phyloP scores from a whole-genome alignment of 83 land plant genomes.

The Larix sibirica region DNA sequence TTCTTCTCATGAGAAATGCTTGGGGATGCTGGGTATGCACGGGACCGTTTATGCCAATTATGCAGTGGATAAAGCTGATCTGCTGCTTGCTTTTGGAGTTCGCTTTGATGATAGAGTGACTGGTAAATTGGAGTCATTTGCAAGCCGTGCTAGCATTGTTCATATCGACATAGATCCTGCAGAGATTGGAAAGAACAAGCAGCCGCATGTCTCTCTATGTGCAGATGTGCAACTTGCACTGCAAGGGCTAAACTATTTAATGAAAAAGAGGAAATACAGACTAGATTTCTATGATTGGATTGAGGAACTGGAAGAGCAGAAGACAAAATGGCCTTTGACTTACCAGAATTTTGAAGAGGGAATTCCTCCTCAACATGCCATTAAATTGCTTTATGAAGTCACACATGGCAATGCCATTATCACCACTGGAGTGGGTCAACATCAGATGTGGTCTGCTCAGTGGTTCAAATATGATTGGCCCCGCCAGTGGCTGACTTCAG shows the following conservation, averaged over 20 bases:
- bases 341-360: slow-evolving; percentile 58
- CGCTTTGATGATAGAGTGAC: slow-evolving; percentile 87
- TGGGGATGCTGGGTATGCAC: slow-evolving; percentile 87
- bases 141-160: slow-evolving; percentile 82
- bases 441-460: slow-evolving; percentile 97
- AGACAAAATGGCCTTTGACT: slow-evolving; percentile 58
- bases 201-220: slow-evolving; percentile 83
- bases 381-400: slow-evolving; percentile 65
- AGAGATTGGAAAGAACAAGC: slow-evolving; percentile 92
- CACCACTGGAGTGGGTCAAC: slow-evolving; percentile 90
- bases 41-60: slow-evolving; percentile 92
- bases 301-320: slow-evolving; percentile 65
- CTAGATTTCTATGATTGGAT: slow-evolving; percentile 58
- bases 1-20: slow-evolving; percentile 39
- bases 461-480: slow-evolving; percentile 69
- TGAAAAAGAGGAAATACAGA: slow-evolving; percentile 33
- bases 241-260: slow-evolving; percentile 41
- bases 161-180: slow-evolving; percentile 89
- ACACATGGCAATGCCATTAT: slow-evolving; percentile 79
- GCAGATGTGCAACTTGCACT: slow-evolving; percentile 68
- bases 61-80: slow-evolving; percentile 66
- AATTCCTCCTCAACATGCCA: slow-evolving; percentile 88
- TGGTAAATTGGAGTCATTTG: slow-evolving; percentile 84
- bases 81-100: slow-evolving; percentile 83
- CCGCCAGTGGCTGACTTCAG: slow-evolving; percentile 80